A percentile compares a stretch with the other conserved stretches of the same genome.
phyloP scores from a whole-genome alignment of 768 basidiomycete species.

The Obba rivulosa region DNA sequence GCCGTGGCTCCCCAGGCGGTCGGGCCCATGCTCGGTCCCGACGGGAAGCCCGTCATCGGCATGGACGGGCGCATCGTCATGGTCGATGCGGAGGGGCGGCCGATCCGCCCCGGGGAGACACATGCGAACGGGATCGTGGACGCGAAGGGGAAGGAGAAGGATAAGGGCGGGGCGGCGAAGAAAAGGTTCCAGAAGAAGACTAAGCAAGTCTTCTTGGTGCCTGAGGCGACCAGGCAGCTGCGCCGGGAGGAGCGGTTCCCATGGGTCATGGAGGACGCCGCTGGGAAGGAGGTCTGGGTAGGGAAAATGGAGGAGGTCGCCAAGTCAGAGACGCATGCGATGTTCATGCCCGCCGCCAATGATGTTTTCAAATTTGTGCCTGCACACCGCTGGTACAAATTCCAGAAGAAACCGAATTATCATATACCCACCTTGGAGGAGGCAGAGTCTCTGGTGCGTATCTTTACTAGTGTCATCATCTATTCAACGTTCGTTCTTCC shows the following conservation, averaged over 20 bases:
- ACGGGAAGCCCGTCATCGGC: constrained; percentile 82
- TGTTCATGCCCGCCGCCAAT: constrained; percentile 80
- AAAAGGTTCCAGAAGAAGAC: constrained; percentile 81
- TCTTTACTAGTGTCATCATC: constrained; percentile 3
- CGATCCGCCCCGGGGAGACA: constrained; percentile 42
- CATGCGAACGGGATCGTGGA: constrained; percentile 38
- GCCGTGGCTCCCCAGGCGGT: constrained; percentile 46
- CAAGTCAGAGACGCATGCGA: constrained; percentile 67
- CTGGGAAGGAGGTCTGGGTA: constrained; percentile 68
- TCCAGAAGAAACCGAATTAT: constrained; percentile 79
- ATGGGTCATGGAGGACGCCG: constrained; percentile 86
- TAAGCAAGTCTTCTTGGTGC: constrained; percentile 75
- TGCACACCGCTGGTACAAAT: constrained; percentile 88
- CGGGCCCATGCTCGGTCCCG: constrained; percentile 71
- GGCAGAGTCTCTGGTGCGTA: constrained; percentile 61
- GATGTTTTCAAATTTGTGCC: constrained; percentile 86
- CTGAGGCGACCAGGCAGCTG: constrained; percentile 72
- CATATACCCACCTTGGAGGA: constrained; percentile 61
- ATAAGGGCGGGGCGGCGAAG: constrained; percentile 39
- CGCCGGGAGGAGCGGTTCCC: constrained; percentile 84
- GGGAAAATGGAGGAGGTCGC: constrained; percentile 76
- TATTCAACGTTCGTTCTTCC: too few relatives aligned
- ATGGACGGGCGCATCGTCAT: constrained; percentile 72
- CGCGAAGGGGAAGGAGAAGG: constrained; percentile 20
- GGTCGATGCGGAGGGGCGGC: constrained; percentile 74